Evolutionary conservation across 2,329 filamentous ascomycete genomes (phyloP), one percentile per base, ranked within the genome.

Genomic region (Penicillium capsulatum): DNA sequence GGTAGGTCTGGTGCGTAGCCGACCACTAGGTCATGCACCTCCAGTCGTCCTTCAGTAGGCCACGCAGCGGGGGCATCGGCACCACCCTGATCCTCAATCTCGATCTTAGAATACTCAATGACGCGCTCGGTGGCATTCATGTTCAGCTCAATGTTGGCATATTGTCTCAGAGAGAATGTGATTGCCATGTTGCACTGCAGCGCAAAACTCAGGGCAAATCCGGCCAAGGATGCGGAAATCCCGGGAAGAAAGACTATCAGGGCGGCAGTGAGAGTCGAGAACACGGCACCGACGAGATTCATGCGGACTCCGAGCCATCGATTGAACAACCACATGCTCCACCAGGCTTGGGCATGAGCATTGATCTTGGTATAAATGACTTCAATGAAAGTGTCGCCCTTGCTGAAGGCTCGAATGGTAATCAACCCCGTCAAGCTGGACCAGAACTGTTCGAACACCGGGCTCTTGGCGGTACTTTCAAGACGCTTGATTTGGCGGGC

Each of bases 401-500:
- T 88, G 48, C 80, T 79, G 50, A 86, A 91, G 0, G 83, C 83
- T 9, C 86, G 79, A 36, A 92, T 86, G 0, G 86, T 90, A 1
- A 79, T 72, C 13, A 92, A 77, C 4, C 86, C 86, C 0, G 77
- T 75, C 7, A 91, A 73, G 0, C 83, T 79, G 1, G 83, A 80
- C 8, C 81, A 82, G 53, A 91, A 90, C 46, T 86, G 80, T 59
- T 91, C 86, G 52, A 88, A 90, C 1, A 91, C 80, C 0, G 86
- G 86, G 0, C 81, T 86, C 62, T 88, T 90, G 39, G 80, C 77
- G 3, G 76, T 86, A 48, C 81, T 86, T 61, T 91, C 86, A 1
- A 91, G 74, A 4, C 86, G 75, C 66, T 90, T 91, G 45, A 84
- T 74, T 20, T 88, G 84, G 27, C 86, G 74, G 0, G 85, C 84